Evolutionary conservation across 495 filamentous ascomycete genomes (phyloP), one percentile per base, ranked within the genome.

Genomic region (Elaphomyces granulatus): DNA sequence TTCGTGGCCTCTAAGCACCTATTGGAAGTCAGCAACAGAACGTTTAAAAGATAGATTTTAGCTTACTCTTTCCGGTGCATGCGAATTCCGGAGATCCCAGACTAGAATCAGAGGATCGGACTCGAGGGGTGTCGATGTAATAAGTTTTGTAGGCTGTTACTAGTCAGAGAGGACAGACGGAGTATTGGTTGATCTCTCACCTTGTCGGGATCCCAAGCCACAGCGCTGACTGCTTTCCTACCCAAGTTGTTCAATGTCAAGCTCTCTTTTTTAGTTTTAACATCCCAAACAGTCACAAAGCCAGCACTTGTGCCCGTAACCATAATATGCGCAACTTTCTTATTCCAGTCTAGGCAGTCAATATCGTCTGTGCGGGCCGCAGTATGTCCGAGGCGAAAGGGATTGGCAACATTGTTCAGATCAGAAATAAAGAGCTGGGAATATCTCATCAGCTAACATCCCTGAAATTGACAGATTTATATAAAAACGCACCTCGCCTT

Each of bases 281-380:
- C 75, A 67, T 99, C 90, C 90, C 90, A 99, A 2, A 99, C 87
- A 8, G 90, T 95, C 19, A 96, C 87, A 51, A 94, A 94, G 8
- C 90, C 90, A 15, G 86, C 90, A 47, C 76, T 86, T 53, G 88
- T 87, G 46, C 90, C 90, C 9, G 90, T 94, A 19, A 86, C 92
- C 44, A 96, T 60, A 51, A 99, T 99, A 58, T 99, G 87, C 15
- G 87, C 70, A 30, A 95, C 87, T 66, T 94, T 96, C 51, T 87
- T 87, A 64, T 99, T 99, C 90, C 90, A 99, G 47, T 94, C 88
- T 50, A 96, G 64, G 43, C 84, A 87, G 45, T 95, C 87, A 45
- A 95, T 80, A 50, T 96, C 92, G 53, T 96, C 88, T 6, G 86
- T 80, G 47, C 82, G 78, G 47, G 87, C 86, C 10, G 84, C 83